Base-by-base conservation (phyloP, 2,329 filamentous ascomycete genomes). In the Fusarium miscanthi region DNA sequence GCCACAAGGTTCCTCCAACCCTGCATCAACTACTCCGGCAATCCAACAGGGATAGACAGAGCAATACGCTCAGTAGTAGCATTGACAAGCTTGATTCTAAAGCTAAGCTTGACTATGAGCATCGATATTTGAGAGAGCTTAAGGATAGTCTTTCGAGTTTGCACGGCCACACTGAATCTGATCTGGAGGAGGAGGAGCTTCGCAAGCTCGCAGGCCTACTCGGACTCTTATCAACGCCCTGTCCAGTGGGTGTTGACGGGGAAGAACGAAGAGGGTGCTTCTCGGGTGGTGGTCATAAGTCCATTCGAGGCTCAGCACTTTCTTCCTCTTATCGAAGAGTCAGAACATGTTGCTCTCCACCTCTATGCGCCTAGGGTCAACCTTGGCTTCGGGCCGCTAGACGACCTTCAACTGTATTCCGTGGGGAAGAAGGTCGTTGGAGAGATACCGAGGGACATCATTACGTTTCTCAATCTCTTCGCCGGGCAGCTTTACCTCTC, bases 401-500 rank as follows among this genome's bases (percentile, higher is more conserved):
- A 79, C 12, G 31, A 61, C 6, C 12, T 80, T 9, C 42, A 59
- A 0, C 63, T 80, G 0, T 79, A 76, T 56, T 58, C 48, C 0
- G n/a, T 79, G 1, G 33, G 46, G 16, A 43, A 41, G 4, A 4
- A 27, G 5, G 12, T 2, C 5, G 6, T 13, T 0, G 38, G 59
- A 4, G 19, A 14, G 0, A 19, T 53, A 67, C 80, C 7, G 71
- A 80, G 9, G 43, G 60, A 42, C 76, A 81, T 87, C 0, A 77
- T 81, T 0, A 79, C 83, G 1, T 83, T 88, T 62, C 83, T 94
- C 0, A 91, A 92, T 46, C 80, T 94, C 0, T 93, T 94, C 60
- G 84, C 92, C 0, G 92, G 92, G 0, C 90, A 92, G 60, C 82
- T 93, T 0, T 94, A 93, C 72, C 82, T 93, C 14, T 78, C 77